phyloP scores from a whole-genome alignment of 2,329 filamentous ascomycete species.

The Fusarium redolens region DNA sequence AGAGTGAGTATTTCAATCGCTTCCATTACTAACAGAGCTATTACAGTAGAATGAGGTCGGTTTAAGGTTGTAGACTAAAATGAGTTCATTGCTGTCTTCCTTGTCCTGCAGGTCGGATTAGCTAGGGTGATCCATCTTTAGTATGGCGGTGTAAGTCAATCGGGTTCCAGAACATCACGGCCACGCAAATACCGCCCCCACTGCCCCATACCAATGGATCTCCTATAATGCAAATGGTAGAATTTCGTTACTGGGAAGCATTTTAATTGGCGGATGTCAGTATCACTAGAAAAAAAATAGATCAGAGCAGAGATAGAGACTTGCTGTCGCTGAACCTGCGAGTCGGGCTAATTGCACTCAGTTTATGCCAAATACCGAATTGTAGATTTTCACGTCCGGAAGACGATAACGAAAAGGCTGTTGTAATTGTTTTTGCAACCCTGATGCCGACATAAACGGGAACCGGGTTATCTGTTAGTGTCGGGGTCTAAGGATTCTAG shows the following conservation, averaged over 20 bases:
- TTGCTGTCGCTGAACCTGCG: background rate
- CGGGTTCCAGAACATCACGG: background rate
- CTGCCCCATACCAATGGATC: fast-evolving
- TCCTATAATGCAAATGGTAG: background rate
- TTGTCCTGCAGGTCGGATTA: background rate
- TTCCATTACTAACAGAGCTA: no score
- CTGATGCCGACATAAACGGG: background rate
- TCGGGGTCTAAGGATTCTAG: no score
- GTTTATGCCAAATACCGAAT: background rate
- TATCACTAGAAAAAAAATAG: background rate
- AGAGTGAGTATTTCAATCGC: no score
- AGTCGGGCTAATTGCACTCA: background rate
- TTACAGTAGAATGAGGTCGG: background rate
- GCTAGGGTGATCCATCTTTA: background rate
- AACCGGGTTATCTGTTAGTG: background rate
- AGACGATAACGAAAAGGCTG: background rate
- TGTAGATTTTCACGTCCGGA: background rate
- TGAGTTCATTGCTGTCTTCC: background rate
- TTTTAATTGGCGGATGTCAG: background rate
- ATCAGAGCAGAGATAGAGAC: no score
- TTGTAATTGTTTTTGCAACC: background rate
- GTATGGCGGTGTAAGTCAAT: no score
- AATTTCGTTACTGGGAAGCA: fast-evolving
- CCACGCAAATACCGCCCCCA: background rate
- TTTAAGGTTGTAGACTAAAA: background rate